Evolutionary conservation across 441 rosid species (phyloP).

Genomic region (Gossypium davidsonii): DNA sequence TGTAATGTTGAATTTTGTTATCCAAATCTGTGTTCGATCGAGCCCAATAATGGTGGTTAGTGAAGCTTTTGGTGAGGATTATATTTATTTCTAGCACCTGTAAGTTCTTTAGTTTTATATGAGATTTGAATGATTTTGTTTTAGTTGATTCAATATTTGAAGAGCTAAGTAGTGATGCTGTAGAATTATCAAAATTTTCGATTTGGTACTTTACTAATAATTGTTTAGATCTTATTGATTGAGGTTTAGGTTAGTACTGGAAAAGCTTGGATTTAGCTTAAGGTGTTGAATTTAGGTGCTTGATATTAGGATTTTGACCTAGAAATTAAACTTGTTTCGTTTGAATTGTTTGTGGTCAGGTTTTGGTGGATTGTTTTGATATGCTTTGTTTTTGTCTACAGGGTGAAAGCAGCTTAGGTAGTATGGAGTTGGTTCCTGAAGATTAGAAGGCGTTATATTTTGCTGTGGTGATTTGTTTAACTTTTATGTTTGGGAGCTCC

Average conservation of each 20-base stretch:
- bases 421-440: slow-evolving; percentile 3
- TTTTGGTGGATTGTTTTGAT: background rate
- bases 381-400: slow-evolving; percentile 15
- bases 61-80: slow-evolving; percentile 22
- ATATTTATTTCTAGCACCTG: slow-evolving; percentile 13
- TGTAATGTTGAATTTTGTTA: background rate
- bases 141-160: background rate
- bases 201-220: background rate
- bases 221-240: background rate
- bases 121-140: background rate
- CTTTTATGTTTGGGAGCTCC: slow-evolving; percentile 16
- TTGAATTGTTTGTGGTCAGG: background rate
- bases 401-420: slow-evolving; percentile 12
- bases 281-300: background rate
- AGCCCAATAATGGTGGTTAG: slow-evolving; percentile 23
- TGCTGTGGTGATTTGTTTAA: slow-evolving; percentile 5
- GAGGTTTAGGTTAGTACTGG: background rate
- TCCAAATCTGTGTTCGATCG: slow-evolving; percentile 8
- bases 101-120: slow-evolving; percentile 4
- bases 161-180: background rate
- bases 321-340: background rate
- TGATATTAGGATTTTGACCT: slow-evolving; percentile 23
- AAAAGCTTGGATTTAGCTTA: background rate
- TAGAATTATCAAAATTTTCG: background rate
- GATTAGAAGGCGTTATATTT: slow-evolving; percentile 1